Evolutionary conservation across 2,329 filamentous ascomycete genomes (phyloP).

Genomic region (Sporothrix pseudoabietina): DNA sequence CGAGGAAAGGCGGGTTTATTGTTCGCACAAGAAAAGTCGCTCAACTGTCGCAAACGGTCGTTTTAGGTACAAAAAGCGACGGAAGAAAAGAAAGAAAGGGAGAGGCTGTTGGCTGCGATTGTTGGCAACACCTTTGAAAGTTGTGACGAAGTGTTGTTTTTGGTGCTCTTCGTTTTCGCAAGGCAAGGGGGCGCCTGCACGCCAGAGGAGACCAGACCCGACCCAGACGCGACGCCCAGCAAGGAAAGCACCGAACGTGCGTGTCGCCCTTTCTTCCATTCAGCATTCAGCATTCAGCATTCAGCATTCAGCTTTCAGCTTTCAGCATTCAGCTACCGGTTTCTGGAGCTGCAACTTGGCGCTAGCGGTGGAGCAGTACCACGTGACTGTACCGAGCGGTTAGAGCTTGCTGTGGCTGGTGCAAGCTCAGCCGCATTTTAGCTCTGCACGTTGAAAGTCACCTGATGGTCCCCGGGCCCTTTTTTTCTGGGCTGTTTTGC

Average conservation of each 20-base stretch:
- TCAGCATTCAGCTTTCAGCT: constrained; percentile 11
- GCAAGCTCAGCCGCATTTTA: neutral
- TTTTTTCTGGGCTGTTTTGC: neutral
- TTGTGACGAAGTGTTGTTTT: constrained; percentile 16
- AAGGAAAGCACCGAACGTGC: constrained; percentile 8
- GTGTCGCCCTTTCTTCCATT: constrained; percentile 3
- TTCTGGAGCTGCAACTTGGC: neutral
- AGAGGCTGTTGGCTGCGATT: constrained; percentile 6
- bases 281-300: constrained; percentile 10
- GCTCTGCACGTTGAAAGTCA: neutral
- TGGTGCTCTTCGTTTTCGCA: constrained; percentile 12
- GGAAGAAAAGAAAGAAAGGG: neutral
- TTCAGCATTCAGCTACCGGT: constrained; percentile 12
- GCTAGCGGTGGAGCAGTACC: neutral
- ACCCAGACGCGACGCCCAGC: constrained; percentile 6
- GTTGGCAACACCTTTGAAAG: neutral
- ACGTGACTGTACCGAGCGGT: neutral
- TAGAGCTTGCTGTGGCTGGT: neutral
- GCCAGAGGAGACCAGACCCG: too few species aligned
- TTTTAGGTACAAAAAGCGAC: neutral
- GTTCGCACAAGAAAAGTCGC: neutral
- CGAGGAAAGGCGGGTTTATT: neutral
- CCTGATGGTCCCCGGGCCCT: neutral
- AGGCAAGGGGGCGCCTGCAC: neutral
- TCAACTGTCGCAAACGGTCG: neutral